Evolutionary conservation across 176 grass and related monocot species (phyloP).

Genomic region (Chloris gayana): DNA sequence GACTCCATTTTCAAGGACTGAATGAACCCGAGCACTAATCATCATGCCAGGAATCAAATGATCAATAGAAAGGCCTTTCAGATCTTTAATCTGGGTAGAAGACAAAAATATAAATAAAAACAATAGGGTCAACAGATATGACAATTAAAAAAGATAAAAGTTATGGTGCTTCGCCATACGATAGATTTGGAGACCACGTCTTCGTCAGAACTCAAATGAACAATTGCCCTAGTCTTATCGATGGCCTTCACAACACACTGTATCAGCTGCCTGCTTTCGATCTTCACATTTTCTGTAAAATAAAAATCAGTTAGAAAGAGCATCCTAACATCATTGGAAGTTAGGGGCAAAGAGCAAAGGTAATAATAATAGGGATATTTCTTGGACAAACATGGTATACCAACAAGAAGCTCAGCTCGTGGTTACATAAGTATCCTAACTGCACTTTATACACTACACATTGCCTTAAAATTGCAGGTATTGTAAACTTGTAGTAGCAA

Average conservation of each 20-base stretch:
- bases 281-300: constrained; percentile 59
- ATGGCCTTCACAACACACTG: constrained; percentile 77
- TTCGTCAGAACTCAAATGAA: constrained; percentile 75
- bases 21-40: constrained; percentile 85
- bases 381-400: constrained; percentile 13
- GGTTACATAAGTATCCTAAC: constrained; percentile 8
- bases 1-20: constrained; percentile 86
- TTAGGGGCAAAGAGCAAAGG: constrained; percentile 10
- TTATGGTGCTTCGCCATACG: constrained; percentile 50
- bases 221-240: constrained; percentile 76
- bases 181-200: constrained; percentile 74
- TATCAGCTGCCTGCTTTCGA: constrained; percentile 58
- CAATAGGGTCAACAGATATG: constrained; percentile 19
- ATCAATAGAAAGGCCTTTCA: constrained; percentile 93
- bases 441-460: background rate
- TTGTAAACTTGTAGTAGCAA: background rate
- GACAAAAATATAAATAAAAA: constrained; percentile 24
- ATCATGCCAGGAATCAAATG: constrained; percentile 97
- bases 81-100: constrained; percentile 76
- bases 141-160: constrained; percentile 5
- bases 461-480: background rate
- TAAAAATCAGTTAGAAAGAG: constrained; percentile 30
- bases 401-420: background rate
- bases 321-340: constrained; percentile 29
- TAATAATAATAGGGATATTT: background rate